These are phyloP conservation scores for Hypholoma sublateritium DNA, from an alignment of 768 basidiomycete genomes.

Conservation along the genomic window DNA sequence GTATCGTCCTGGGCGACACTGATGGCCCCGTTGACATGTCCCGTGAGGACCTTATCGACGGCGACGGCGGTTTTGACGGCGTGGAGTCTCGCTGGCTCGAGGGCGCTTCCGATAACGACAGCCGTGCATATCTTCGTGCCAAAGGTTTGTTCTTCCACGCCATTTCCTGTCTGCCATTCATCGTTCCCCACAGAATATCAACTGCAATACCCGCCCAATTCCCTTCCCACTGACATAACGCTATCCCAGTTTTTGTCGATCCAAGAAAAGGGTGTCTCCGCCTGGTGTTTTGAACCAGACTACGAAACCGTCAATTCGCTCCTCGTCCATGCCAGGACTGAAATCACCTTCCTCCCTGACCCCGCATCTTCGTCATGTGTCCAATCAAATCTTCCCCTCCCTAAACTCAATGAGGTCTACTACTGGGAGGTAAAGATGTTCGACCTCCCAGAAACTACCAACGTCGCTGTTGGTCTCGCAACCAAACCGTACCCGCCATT, in stretches of 20 bases:
- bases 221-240: conserved; percentile 97
- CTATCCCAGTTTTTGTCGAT: conserved; percentile 98
- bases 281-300: conserved; percentile 99
- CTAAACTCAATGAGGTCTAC: conserved; percentile 98
- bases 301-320: conserved; percentile 93
- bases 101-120: conserved; percentile 61
- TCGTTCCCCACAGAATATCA: conserved; percentile 61
- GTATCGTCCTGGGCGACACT: conserved; percentile 78
- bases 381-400: conserved; percentile 94
- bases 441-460: conserved; percentile 86
- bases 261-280: conserved; percentile 98
- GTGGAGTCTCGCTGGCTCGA: conserved; percentile 95
- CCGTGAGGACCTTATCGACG: conserved; percentile 85
- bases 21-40: conserved; percentile 95
- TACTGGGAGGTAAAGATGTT: conserved; percentile 99
- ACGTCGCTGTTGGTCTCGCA: conserved; percentile 89
- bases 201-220: conserved; percentile 89
- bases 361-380: conserved; percentile 93
- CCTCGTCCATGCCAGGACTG: conserved; percentile 92
- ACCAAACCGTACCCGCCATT: conserved; percentile 98
- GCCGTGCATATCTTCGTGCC: conserved; percentile 76
- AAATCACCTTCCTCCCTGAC: conserved; percentile 97
- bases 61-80: conserved; percentile 91
- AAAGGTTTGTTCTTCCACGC: conserved; percentile 61
- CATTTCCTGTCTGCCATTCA: conserved; percentile 5